Percentiles rank a stretch among this genome's conserved stretches.
phyloP scores from a whole-genome alignment of 2,329 filamentous ascomycete species.

The Colletotrichum noveboracense region DNA sequence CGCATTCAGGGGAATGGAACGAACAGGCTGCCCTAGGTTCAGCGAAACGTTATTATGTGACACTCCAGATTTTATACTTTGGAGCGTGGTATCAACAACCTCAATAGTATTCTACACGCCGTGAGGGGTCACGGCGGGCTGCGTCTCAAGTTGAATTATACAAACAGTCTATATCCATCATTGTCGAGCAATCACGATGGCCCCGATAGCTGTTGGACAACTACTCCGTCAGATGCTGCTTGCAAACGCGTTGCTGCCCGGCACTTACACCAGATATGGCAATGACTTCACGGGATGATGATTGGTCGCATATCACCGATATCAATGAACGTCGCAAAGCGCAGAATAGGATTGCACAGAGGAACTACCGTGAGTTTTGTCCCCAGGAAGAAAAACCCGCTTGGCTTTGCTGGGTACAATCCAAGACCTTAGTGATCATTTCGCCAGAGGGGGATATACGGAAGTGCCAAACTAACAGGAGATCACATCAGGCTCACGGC shows the following conservation, averaged over 20 bases:
- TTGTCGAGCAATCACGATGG: no score
- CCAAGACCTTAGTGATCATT: neutral
- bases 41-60: neutral
- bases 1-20: neutral
- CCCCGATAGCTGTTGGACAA: neutral
- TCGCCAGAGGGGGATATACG: neutral
- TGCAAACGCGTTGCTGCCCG: neutral
- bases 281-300: slow-evolving; percentile 24
- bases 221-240: neutral
- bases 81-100: neutral
- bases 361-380: neutral
- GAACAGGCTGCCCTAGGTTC: neutral
- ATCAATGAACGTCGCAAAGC: slow-evolving; percentile 20
- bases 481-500: neutral
- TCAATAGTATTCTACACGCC: neutral
- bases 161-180: neutral
- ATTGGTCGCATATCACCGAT: slow-evolving; percentile 36
- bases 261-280: neutral
- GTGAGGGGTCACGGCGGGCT: neutral
- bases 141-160: neutral
- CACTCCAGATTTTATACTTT: neutral
- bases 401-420: neutral
- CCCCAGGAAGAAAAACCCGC: fast-evolving
- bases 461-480: neutral
- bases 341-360: slow-evolving; percentile 5